Base-by-base conservation (phyloP, 352 stramenopile genomes). In the Pythium vanterpoolii region DNA sequence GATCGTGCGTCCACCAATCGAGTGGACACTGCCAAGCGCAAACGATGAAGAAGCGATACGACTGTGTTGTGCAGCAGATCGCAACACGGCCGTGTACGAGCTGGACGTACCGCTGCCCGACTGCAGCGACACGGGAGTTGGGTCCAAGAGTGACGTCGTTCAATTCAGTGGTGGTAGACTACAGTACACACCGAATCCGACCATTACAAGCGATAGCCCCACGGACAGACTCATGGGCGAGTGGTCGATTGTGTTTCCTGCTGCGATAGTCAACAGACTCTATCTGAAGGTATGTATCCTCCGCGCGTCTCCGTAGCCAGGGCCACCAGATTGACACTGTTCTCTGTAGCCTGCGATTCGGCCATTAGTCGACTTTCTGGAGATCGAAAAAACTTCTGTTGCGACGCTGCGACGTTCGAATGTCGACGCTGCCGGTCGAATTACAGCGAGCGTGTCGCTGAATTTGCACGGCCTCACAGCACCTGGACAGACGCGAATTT, bases 1-100 rank as follows among this genome's bases (percentile, higher is more conserved):
- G 19, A 55, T 89, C 9, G 30, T 66, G 19, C 62, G 74, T n/a
- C 48, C 80, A 23, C 80, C 80, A 14, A 36, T 27, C 10, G 73
- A 89, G 24, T 90, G 80, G 80, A 82, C 53, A 14, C 19, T 75
- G 21, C 26, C 62, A 16, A 70, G 74, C 31, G 62, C 60, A 28
- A 78, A 42, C 42, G 77, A 88, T 33, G 78, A 87, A 3, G 78
- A 86, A 24, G 80, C 78, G 0, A 6, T 75, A n/a, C 61, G 64
- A 3, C 19, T 74, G 27, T 85, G 74, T 52, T 64, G 50, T 0
- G 50, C 72, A 0, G 14, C 58, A 0, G 77, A 88, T 16, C 60
- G 69, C 8, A 88, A 87, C 42, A 27, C 66, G 0, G 73, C 74
- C 4, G 56, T 46, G 4, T 90, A 87, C 62, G 76, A 88, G 11